Conservation (phyloP, 2,329 filamentous ascomycete species). For the Paramyrothecium roridum region DNA sequence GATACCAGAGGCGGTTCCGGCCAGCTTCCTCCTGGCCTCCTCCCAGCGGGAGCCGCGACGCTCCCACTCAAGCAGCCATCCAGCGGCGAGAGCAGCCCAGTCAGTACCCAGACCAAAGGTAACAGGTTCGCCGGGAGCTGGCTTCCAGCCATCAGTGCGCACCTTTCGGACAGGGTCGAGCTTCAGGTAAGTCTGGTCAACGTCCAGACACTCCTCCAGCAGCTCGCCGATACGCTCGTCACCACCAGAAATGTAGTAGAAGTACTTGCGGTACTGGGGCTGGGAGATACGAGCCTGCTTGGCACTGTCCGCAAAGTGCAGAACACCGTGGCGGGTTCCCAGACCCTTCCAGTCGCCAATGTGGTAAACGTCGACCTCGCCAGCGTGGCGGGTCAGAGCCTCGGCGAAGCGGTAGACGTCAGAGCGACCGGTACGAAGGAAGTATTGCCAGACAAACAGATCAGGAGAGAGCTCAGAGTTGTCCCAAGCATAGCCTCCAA, state of each 20-base stretch:
- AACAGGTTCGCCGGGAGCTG: conserved; percentile 35
- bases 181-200: conserved; percentile 47
- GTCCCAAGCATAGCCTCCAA: conserved; percentile 64
- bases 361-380: conserved; percentile 62
- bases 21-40: conserved; percentile 48
- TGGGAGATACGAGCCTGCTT: conserved; percentile 60
- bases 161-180: conserved; percentile 60
- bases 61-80: conserved; percentile 60
- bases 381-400: conserved; percentile 54
- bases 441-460: conserved; percentile 61
- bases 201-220: conserved; percentile 46
- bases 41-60: conserved; percentile 50
- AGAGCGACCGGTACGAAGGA: conserved; percentile 54
- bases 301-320: conserved; percentile 58
- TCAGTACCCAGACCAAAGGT: conserved; percentile 56
- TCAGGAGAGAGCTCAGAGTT: conserved; percentile 63
- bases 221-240: conserved; percentile 57
- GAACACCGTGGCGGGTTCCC: conserved; percentile 60
- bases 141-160: conserved; percentile 46
- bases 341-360: conserved; percentile 55
- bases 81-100: conserved; percentile 53
- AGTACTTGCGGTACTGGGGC: conserved; percentile 51
- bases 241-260: conserved; percentile 55
- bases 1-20: conserved; percentile 46
- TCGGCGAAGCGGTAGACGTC: conserved; percentile 59